Evolutionary conservation across 192 early-diverging fungal genomes (phyloP).

Genomic region (Diversispora epigaea): DNA sequence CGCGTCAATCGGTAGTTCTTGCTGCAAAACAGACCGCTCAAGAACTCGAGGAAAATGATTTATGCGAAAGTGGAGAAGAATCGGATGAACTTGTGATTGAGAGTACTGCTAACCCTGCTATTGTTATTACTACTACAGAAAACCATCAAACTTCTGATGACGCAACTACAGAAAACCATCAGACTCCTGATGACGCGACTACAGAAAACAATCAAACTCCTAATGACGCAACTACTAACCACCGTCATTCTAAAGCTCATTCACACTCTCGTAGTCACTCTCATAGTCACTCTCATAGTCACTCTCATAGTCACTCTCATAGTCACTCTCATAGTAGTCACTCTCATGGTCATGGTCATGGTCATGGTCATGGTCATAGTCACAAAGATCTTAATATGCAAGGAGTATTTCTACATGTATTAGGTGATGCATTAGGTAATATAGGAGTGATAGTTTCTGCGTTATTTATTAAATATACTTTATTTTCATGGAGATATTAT

Average conservation of each 20-base stretch:
- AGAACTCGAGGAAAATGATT: slow-evolving; percentile 22
- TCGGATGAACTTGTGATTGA: too few relatives aligned
- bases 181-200: not conserved
- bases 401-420: slow-evolving; percentile 83
- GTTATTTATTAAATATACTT: slow-evolving; percentile 70
- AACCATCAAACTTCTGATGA: not conserved
- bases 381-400: slow-evolving; percentile 53
- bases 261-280: slow-evolving; percentile 39
- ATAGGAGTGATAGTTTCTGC: slow-evolving; percentile 83
- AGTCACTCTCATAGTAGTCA: too few relatives aligned
- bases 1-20: slow-evolving; percentile 51
- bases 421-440: slow-evolving; percentile 87
- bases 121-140: not conserved
- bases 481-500: slow-evolving; percentile 73
- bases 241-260: slow-evolving; percentile 37
- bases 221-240: slow-evolving; percentile 3
- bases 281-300: slow-evolving; percentile 29
- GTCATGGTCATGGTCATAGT: slow-evolving; percentile 32
- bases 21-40: slow-evolving; percentile 40
- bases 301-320: slow-evolving; percentile 29
- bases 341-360: slow-evolving; percentile 38
- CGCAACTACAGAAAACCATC: not conserved
- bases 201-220: not conserved
- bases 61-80: too few relatives aligned
- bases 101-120: slow-evolving; percentile 10